Conservation (phyloP, 176 grass and related monocot genomes). For the Puccinellia tenuiflora region DNA sequence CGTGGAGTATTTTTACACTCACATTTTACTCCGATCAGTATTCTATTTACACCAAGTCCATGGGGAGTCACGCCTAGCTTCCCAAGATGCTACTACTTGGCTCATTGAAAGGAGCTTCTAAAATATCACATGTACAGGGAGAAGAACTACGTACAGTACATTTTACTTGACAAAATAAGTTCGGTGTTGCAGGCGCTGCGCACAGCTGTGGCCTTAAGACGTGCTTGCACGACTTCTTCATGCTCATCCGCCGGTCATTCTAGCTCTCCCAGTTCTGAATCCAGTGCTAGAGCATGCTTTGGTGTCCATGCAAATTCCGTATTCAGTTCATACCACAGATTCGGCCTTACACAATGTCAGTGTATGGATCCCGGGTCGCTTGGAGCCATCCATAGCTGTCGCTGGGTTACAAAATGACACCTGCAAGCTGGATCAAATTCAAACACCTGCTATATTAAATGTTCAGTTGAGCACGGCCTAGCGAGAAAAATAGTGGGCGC, state of each 20-base stretch:
- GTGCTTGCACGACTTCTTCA: neutral
- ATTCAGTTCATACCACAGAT: neutral
- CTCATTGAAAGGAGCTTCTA: neutral
- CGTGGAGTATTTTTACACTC: neutral
- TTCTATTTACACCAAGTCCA: neutral
- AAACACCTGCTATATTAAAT: neutral
- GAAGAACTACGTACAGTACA: slow-evolving; percentile 5
- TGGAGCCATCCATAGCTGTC: slow-evolving; percentile 21
- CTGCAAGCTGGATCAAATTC: slow-evolving; percentile 12
- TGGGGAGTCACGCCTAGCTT: neutral
- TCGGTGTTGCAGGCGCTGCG: neutral
- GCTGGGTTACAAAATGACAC: slow-evolving; percentile 7
- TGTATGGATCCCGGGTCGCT: neutral
- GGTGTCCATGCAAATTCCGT: neutral
- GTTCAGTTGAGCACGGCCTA: neutral
- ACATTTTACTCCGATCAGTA: neutral
- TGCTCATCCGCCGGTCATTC: neutral
- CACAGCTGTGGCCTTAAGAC: neutral
- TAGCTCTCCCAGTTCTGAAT: neutral
- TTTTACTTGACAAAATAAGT: slow-evolving; percentile 6
- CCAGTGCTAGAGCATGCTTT: neutral
- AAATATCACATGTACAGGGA: slow-evolving; percentile 5
- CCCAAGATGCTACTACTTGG: too few relatives aligned
- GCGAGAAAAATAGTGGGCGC: neutral
- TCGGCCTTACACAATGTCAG: neutral